These are phyloP conservation scores for Geoglossum glabrum DNA, from an alignment of 495 filamentous ascomycete species.

Conservation along the genomic window DNA sequence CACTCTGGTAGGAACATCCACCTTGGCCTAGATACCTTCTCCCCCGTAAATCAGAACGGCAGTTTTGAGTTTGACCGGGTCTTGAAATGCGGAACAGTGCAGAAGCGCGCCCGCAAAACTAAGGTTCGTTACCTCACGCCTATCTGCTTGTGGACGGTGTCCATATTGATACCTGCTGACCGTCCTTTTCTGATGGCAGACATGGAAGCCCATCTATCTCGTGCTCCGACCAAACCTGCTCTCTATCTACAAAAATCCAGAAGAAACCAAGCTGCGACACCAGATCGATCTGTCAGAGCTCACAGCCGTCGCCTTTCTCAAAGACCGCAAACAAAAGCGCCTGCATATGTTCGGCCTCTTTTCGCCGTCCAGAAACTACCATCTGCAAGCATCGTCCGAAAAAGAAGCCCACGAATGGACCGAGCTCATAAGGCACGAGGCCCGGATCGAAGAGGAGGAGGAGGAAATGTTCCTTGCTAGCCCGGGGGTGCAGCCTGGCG, in stretches of 20 bases:
- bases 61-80: slow-evolving; percentile 90
- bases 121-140: slow-evolving; percentile 68
- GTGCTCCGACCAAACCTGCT: slow-evolving; percentile 86
- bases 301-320: slow-evolving; percentile 72
- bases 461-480: slow-evolving; percentile 54
- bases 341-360: slow-evolving; percentile 83
- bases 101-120: slow-evolving; percentile 78
- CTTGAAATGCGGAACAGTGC: slow-evolving; percentile 66
- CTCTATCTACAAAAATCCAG: slow-evolving; percentile 83
- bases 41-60: slow-evolving; percentile 83
- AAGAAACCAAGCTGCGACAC: slow-evolving; percentile 71
- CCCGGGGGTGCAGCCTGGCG: slow-evolving; percentile 24
- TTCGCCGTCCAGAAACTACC: slow-evolving; percentile 75
- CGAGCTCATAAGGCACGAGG: slow-evolving; percentile 54
- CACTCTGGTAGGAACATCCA: slow-evolving; percentile 19
- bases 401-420: slow-evolving; percentile 80
- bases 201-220: slow-evolving; percentile 78
- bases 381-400: slow-evolving; percentile 53
- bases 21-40: slow-evolving; percentile 40
- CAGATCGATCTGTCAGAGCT: slow-evolving; percentile 77
- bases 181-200: slow-evolving; percentile 19
- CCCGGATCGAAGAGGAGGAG: slow-evolving; percentile 70
- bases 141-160: background rate
- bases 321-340: slow-evolving; percentile 64
- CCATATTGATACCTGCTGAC: background rate